phyloP scores from a whole-genome alignment of 768 basidiomycete genomes.

The Phylloporus sp. region DNA sequence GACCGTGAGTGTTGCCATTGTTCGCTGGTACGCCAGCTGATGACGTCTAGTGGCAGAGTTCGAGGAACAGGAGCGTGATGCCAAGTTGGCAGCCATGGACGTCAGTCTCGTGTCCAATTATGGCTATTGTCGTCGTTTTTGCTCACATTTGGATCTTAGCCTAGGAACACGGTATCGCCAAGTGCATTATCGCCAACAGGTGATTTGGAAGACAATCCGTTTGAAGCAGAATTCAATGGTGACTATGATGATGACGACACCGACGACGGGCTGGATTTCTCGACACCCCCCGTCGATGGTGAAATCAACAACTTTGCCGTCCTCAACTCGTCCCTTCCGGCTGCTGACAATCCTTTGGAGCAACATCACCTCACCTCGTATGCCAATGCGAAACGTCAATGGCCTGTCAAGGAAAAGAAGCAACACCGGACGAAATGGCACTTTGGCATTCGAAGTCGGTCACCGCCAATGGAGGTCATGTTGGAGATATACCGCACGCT shows the following conservation, averaged over 20 bases:
- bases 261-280: constrained; percentile 50
- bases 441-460: constrained; percentile 92
- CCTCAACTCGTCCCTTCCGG: constrained; percentile 82
- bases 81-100: constrained; percentile 74
- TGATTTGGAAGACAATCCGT: constrained; percentile 72
- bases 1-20: constrained; percentile 58
- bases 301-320: constrained; percentile 73
- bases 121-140: constrained; percentile 1
- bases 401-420: constrained; percentile 58
- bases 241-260: constrained; percentile 49
- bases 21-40: constrained; percentile 9
- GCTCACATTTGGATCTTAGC: constrained; percentile 37
- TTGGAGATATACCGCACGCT: constrained; percentile 95
- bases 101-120: constrained; percentile 44
- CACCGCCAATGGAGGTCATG: constrained; percentile 99
- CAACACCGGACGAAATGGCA: constrained; percentile 91
- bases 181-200: constrained; percentile 59
- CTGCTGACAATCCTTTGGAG: constrained; percentile 59
- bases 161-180: constrained; percentile 67
- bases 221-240: constrained; percentile 66
- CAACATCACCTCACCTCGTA: constrained; percentile 75
- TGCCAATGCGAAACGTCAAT: constrained; percentile 45
- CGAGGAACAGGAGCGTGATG: constrained; percentile 85
- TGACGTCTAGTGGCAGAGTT: constrained; percentile 58
- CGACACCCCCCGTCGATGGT: constrained; percentile 34